A percentile compares a stretch with the other conserved stretches of the same genome.
These are phyloP conservation scores for Fusarium incarnatum DNA, from an alignment of 2,329 filamentous ascomycete species.

Conservation along the genomic window DNA sequence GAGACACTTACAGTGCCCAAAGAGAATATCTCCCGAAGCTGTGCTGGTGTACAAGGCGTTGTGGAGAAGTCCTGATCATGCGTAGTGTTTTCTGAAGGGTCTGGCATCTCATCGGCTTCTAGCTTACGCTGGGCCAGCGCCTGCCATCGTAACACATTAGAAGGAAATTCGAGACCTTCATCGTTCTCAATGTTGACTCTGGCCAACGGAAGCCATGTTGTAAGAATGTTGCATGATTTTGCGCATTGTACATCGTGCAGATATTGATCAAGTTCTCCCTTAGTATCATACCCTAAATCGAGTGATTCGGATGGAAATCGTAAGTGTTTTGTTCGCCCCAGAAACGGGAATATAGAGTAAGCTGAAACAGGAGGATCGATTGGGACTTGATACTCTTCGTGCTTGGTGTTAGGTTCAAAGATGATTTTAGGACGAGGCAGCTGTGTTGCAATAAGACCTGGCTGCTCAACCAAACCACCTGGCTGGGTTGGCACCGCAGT, in stretches of 20 bases:
- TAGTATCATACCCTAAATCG: constrained; percentile 40
- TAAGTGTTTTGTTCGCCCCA: constrained; percentile 13
- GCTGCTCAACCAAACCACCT: constrained; percentile 41
- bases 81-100: not conserved
- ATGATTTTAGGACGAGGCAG: constrained; percentile 33
- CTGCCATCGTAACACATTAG: constrained; percentile 35
- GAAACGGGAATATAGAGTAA: constrained; percentile 1
- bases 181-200: constrained; percentile 41
- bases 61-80: not conserved
- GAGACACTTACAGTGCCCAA: constrained; percentile 10
- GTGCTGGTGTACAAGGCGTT: not conserved
- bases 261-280: constrained; percentile 42
- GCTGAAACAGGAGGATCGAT: not conserved
- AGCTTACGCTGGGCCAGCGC: constrained; percentile 45
- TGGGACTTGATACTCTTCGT: not conserved
- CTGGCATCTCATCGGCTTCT: constrained; percentile 38
- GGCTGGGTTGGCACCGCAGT: constrained; percentile 11
- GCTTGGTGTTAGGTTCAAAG: constrained; percentile 7
- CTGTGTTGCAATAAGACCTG: constrained; percentile 24
- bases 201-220: constrained; percentile 49
- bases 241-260: constrained; percentile 30
- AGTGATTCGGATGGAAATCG: constrained; percentile 41
- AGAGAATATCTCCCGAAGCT: constrained; percentile 13
- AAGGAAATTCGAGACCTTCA: constrained; percentile 47
- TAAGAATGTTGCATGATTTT: constrained; percentile 35